Evolutionary conservation across 2,329 filamentous ascomycete genomes (phyloP), one percentile per base, ranked within the genome.

Genomic region (Plectosphaerella cucumerina): DNA sequence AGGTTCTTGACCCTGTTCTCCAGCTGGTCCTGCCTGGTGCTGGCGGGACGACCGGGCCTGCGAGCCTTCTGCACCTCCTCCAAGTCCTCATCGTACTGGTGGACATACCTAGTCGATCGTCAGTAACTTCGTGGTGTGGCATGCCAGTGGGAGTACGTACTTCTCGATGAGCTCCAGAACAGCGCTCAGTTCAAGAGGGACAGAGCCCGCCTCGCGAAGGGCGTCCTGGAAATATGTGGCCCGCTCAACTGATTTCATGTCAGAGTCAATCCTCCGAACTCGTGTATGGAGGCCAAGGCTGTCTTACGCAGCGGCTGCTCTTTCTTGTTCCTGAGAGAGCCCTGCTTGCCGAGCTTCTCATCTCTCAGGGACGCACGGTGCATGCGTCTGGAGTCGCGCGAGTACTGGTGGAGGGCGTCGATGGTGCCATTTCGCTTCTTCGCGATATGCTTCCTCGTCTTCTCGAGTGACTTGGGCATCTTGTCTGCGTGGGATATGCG

Each of bases 381-480:
- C 56, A 97, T 75, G 48, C 90, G 82, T 63, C 87, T 82, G 4
- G 91, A 89, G 74, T 97, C 90, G 58, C 94, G 81, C 54, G 91
- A 96, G 66, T 90, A 90, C 69, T 91, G 87, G 64, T 97, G 93
- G 20, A 97, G 78, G 12, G 86, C 79, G 26, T 86, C 85, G 44
- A 90, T 79, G 37, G 84, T 83, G 18, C 84, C 84, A 57, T 84
- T 83, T 58, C 87, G 84, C 79, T 97, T 97, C 75, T 96, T 96
- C 33, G 84, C 76, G 57, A 97, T 93, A 57, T 90, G 84, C 73
- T 97, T 97, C 56, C 88, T 83, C 18, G 94, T 88, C 67, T 97
- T 97, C 56, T 83, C 74, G 6, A 97, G 72, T 43, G 86, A 82
- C 64, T 84, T 87, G 14, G 89, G 81, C 91, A 96, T 96, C 21